phyloP scores from a whole-genome alignment of 2,329 filamentous ascomycete genomes.

The Pseudopithomyces maydicus region DNA sequence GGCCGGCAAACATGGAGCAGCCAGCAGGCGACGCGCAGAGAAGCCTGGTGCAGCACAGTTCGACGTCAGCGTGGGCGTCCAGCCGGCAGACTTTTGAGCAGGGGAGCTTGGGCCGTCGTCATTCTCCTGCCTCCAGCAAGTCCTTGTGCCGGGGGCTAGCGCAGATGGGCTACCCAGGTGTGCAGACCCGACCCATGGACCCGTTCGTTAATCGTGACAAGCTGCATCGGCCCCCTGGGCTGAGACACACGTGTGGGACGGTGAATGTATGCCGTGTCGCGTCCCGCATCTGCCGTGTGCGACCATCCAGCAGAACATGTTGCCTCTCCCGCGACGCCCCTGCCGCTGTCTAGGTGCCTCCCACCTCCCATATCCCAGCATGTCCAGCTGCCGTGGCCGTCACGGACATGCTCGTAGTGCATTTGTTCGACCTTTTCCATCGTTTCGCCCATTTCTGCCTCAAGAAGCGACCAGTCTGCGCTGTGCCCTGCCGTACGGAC shows the following conservation, averaged over 20 bases:
- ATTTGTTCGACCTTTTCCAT: too few relatives aligned
- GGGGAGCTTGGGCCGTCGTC: constrained; percentile 4
- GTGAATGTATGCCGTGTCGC: not conserved
- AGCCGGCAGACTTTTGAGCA: constrained; percentile 5
- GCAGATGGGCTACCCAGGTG: not conserved
- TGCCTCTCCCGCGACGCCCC: not conserved
- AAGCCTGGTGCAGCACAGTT: constrained; percentile 4
- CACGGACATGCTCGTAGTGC: too few relatives aligned
- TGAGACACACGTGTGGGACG: not conserved
- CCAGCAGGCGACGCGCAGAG: constrained; percentile 20
- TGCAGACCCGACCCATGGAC: not conserved
- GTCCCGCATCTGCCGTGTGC: not conserved
- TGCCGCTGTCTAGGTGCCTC: not conserved
- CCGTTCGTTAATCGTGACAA: not conserved
- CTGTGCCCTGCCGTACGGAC: too few relatives aligned
- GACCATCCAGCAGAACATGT: not conserved
- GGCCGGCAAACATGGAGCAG: constrained; percentile 11
- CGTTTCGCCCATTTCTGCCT: too few relatives aligned
- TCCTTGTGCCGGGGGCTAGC: not conserved
- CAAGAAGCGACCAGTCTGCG: too few relatives aligned
- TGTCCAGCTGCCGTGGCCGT: too few relatives aligned
- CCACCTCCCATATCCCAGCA: too few relatives aligned
- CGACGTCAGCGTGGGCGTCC: not conserved
- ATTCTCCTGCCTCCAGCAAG: not conserved
- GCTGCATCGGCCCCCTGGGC: not conserved